These are phyloP conservation scores for Colletotrichum tanaceti DNA, from an alignment of 2,329 filamentous ascomycete genomes.

Conservation along the genomic window DNA sequence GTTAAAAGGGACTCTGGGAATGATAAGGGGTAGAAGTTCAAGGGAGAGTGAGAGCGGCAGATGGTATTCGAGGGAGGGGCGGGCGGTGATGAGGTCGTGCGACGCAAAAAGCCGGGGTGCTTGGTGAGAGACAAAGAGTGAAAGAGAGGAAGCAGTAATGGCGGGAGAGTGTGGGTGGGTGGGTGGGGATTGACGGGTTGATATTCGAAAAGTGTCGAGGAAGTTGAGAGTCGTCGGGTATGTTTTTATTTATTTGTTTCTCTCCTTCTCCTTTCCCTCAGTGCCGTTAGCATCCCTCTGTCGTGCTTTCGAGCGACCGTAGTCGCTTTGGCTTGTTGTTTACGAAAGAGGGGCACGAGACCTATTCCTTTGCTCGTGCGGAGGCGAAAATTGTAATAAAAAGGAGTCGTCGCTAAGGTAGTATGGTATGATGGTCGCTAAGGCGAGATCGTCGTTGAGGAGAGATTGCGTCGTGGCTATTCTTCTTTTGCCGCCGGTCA, in stretches of 20 bases:
- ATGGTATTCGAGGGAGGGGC: conserved; percentile 13
- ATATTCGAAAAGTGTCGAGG: conserved; percentile 20
- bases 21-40: conserved; percentile 5
- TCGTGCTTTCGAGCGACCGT: too few relatives aligned
- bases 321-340: neutral
- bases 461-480: conserved; percentile 28
- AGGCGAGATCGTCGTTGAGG: conserved; percentile 27
- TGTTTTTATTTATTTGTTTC: neutral
- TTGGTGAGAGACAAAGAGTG: neutral
- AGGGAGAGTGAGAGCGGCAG: conserved; percentile 6
- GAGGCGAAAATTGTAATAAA: conserved; percentile 19
- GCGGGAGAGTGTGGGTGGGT: neutral
- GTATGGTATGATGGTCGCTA: neutral
- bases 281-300: too few relatives aligned
- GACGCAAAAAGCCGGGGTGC: neutral
- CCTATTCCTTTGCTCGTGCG: conserved; percentile 36
- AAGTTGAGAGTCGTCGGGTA: neutral
- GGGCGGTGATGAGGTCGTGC: conserved; percentile 1
- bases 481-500: conserved; percentile 39
- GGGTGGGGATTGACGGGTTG: conserved; percentile 19
- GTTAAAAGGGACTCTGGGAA: conserved; percentile 12
- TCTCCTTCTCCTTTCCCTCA: neutral
- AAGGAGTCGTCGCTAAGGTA: conserved; percentile 11
- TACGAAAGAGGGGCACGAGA: conserved; percentile 34
- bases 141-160: neutral